Base-by-base conservation (phyloP, 2,329 filamentous ascomycete species). In the Beauveria brongniartii region DNA sequence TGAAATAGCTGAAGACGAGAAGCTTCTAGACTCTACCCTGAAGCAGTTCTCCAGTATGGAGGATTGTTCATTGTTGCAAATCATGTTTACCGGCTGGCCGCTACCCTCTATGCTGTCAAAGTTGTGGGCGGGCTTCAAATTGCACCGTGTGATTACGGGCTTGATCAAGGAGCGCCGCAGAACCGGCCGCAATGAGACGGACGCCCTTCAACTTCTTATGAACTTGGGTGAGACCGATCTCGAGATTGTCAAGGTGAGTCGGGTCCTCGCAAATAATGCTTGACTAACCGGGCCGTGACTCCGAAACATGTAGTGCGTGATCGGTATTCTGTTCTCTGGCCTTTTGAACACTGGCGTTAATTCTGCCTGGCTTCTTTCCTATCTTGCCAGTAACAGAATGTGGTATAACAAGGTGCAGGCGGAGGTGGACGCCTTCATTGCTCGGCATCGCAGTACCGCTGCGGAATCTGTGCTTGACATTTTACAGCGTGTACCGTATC, bases 311-410 rank as follows among this genome's bases (percentile, higher is more conserved):
- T 24, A 79, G 72, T 82, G 84, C 68, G 73, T 82, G 40, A 70
- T 84, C n/a, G 77, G 77, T 14, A 72, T 80, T 0, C 70, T 86
- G 3, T 83, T 82, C 66, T 82, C 82, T 1, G 82, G 82, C n/a
- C 72, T 81, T 40, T 64, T 84, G n/a, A 85, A 85, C 69, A 80
- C 73, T 26, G 81, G 81, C 44, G 77, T 82, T 67, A 84, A 82
- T 64, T 78, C 79, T 1, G 77, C 78, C 2, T 84, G 78, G 75
- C 70, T 84, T 63, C 68, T 85, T 63, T 63, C 77, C 68, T 76
- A 80, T 73, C 73, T 86, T 58, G 68, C 80, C 59, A 61, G 75
- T 58, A 67, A 80, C 65, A 69, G 74, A 18, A 61, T 77, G 58
- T 79, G 84, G 84, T 74, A 76, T 41, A 63, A 61, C 12, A 72